Evolutionary conservation across 495 filamentous ascomycete genomes (phyloP), one percentile per base, ranked within the genome.

Genomic region (Aspergillus ellipticus): DNA sequence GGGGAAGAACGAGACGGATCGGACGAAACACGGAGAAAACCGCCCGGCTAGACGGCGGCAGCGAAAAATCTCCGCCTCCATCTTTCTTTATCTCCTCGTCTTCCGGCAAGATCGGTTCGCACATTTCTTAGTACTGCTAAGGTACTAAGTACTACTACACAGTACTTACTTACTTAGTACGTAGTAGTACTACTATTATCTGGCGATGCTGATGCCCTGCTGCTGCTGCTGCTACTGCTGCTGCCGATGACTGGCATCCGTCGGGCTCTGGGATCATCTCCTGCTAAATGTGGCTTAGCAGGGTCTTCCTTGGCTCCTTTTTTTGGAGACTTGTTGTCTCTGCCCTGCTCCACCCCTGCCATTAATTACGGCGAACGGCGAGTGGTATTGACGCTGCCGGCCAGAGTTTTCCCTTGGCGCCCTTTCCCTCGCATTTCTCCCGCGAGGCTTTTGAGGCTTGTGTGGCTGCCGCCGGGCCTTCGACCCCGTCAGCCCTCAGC

Each of bases 61-160:
- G 42, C 45, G 45, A 48, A 48, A 48, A 48, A 16, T 48, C 45
- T 48, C 45, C 45, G 45, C 8, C 22, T 13, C 42, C n/a, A n/a
- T 19, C 43, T 20, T 21, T 45, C 1, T 24, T 39, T 39, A 39
- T 39, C 13, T 28, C 4, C n/a, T n/a, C n/a, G 31, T 33, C 31
- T 4, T n/a, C 13, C 9, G 33, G 3, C 33, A 2, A 35, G 33
- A 35, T 35, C 33, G 33, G 33, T 10, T 35, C 33, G 33, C 33
- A 13, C 4, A 39, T n/a, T n/a, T n/a, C n/a, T n/a, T n/a, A n/a
- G n/a, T n/a, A n/a, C n/a, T n/a, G n/a, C n/a, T n/a, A n/a, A n/a
- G n/a, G n/a, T n/a, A n/a, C n/a, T n/a, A n/a, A n/a, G n/a, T n/a
- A n/a, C n/a, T n/a, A n/a, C n/a, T n/a, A n/a, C n/a, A n/a, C n/a